phyloP scores from a whole-genome alignment of 805 yeast genomes.

The Ogataea polymorpha region DNA sequence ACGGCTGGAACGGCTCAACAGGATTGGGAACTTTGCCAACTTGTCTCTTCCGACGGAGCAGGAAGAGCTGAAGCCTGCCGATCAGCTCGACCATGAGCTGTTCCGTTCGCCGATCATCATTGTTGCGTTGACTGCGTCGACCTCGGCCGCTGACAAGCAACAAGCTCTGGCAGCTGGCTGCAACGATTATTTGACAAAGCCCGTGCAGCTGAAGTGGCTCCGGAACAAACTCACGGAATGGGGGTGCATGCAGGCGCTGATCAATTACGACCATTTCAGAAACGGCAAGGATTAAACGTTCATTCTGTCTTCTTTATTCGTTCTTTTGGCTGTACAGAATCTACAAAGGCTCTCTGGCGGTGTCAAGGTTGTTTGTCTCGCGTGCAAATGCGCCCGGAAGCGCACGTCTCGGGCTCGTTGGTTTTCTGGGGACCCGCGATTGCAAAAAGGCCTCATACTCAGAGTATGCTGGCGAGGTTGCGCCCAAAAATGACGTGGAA shows the following conservation, averaged over 20 bases:
- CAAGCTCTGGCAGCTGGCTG: constrained; percentile 97
- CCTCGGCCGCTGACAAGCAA: constrained; percentile 77
- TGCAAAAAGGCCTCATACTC: constrained; percentile 4
- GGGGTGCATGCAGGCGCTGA: constrained; percentile 99
- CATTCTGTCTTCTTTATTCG: constrained; percentile 1
- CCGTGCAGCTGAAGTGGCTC: constrained; percentile 92
- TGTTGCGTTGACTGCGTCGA: constrained; percentile 93
- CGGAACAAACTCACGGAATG: constrained; percentile 92
- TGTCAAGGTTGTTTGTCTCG: constrained; percentile 5
- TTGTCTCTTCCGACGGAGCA: constrained; percentile 18
- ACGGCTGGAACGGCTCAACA: constrained; percentile 72
- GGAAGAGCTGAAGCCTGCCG: constrained; percentile 35
- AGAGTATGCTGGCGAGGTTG: constrained; percentile 9
- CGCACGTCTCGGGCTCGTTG: constrained; percentile 15
- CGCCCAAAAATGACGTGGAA: background rate
- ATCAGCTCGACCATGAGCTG: constrained; percentile 54
- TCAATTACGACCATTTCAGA: constrained; percentile 93
- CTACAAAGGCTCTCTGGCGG: constrained; percentile 3
- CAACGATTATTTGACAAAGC: constrained; percentile 93
- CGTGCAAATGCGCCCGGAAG: constrained; percentile 15
- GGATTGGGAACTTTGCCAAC: constrained; percentile 59
- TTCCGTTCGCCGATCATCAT: constrained; percentile 95
- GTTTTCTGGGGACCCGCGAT: constrained; percentile 5
- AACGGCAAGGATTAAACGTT: constrained; percentile 24
- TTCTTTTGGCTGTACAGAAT: constrained; percentile 3